A percentile compares a stretch with the other conserved stretches of the same genome.
Evolutionary conservation across 352 stramenopile species (phyloP).

Genomic region (Phytophthora fragariaefolia): DNA sequence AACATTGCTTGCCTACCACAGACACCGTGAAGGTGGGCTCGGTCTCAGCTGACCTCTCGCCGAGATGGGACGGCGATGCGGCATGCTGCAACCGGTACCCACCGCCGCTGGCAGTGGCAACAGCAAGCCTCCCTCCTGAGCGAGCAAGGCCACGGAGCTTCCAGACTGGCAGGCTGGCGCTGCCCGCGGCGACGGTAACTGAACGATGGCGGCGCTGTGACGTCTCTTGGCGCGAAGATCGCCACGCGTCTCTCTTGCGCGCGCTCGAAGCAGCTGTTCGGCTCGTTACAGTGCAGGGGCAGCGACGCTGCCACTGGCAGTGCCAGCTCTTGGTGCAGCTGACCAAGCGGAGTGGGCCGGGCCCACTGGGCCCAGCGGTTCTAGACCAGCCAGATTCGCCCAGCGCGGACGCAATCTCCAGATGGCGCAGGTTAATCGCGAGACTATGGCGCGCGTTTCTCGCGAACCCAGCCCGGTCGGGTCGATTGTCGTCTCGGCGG

Average conservation of each 20-base stretch:
- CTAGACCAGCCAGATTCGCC: slow-evolving; percentile 22
- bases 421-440: slow-evolving; percentile 19
- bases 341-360: slow-evolving; percentile 3
- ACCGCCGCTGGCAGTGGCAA: no score
- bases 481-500: no score
- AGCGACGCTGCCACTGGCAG: neutral
- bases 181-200: neutral
- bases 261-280: neutral
- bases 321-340: no score
- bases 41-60: neutral
- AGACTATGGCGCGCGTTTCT: slow-evolving; percentile 22
- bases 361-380: neutral
- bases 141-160: neutral
- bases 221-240: slow-evolving; percentile 11
- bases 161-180: no score
- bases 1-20: no score
- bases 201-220: neutral
- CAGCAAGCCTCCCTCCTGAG: no score
- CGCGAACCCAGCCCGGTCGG: slow-evolving; percentile 3
- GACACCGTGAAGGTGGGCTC: no score
- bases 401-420: slow-evolving; percentile 22
- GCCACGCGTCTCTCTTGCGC: slow-evolving; percentile 14
- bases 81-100: neutral
- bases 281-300: neutral
- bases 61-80: slow-evolving; percentile 3